Base-by-base conservation (phyloP, 73 alveolate genomes). In the Tetrahymena elliotti region DNA sequence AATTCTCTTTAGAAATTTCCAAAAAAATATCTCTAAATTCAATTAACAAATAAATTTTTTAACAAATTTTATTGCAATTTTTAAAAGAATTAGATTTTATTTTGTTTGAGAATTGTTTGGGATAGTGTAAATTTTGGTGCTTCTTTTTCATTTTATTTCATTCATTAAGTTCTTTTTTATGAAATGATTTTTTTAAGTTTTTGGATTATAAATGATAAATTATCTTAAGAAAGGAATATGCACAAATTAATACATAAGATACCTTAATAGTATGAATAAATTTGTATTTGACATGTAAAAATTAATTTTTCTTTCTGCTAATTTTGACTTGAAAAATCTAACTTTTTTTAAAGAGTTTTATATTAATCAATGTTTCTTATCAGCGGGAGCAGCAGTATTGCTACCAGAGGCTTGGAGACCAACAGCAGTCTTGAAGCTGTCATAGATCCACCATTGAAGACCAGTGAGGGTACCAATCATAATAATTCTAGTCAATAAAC, bases 391-490 rank as follows among this genome's bases (percentile, higher is more conserved):
- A 68, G 88, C 2, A 68, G 88, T 0, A 68, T 40, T 40, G 15
- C 88, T 36, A 68, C 88, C 88, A 36, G 88, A 68, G 10, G 88
- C 38, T 68, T 68, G 88, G 36, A 68, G 88, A 24, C 88, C 88
- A 10, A 68, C 88, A 31, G 88, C 88, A 68, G 88, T 68, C 36
- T 68, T 68, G 88, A 68, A 68, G 88, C 38, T 27, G n/a, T 68
- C 88, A 36, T 68, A 68, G 88, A 68, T 68, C 88, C 88, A 68
- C 88, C 88, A 68, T 68, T 68, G 38, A 11, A 68, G 88, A 83
- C 99, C 98, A 47, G 99, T 97, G 93, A 98, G 95, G 93, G 99
- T 98, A 93, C 99, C 98, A 83, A 98, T 96, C 99, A 98, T 98
- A 94, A 98, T 38, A 53, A 98, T 97, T 98, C 99, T 98, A 8